Conservation (phyloP, 257 asterid species). For the Solanum chaucha region DNA sequence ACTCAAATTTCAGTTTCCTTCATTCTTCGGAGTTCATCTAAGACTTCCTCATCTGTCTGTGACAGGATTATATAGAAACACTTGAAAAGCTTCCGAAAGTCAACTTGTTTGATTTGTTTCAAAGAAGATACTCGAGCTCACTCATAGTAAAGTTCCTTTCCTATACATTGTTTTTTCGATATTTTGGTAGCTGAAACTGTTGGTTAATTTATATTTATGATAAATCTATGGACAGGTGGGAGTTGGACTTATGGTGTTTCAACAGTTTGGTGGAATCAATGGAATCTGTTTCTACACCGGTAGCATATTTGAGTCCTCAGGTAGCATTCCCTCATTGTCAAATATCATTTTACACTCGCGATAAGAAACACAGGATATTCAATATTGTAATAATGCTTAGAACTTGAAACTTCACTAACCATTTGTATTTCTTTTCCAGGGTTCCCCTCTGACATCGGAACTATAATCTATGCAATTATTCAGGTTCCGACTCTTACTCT, state of each 20-base stretch:
- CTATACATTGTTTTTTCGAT: background rate
- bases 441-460: conserved; percentile 77
- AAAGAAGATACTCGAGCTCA: conserved; percentile 57
- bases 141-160: conserved; percentile 41
- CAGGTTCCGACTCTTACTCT: conserved; percentile 40
- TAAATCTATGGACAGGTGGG: conserved; percentile 49
- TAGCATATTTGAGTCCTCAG: conserved; percentile 82
- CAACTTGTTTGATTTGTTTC: conserved; percentile 58
- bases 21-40: background rate
- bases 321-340: conserved; percentile 17
- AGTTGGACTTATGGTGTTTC: conserved; percentile 90
- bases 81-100: conserved; percentile 77
- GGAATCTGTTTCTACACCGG: conserved; percentile 85
- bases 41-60: background rate
- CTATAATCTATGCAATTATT: conserved; percentile 62
- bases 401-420: background rate
- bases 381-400: background rate
- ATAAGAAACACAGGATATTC: background rate
- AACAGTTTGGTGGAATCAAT: conserved; percentile 92
- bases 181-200: background rate
- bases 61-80: conserved; percentile 79
- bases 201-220: background rate
- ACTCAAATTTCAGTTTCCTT: background rate
- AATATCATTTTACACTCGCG: background rate
- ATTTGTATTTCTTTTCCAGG: conserved; percentile 25